Evolutionary conservation across 495 filamentous ascomycete genomes (phyloP).

Genomic region (Trichoderma virens): DNA sequence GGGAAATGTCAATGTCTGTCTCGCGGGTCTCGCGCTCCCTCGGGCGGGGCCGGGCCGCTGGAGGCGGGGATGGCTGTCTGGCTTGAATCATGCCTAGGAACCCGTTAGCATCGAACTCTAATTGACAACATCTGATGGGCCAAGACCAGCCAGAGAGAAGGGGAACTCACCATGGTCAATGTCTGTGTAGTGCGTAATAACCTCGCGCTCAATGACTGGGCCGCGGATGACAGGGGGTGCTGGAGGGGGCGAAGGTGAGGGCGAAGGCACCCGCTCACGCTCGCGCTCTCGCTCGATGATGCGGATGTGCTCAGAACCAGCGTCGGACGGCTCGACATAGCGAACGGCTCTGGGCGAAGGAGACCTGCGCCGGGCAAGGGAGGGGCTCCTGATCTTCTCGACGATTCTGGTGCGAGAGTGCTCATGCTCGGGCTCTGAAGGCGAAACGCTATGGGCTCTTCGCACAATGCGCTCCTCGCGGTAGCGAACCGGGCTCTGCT

Average conservation of each 20-base stretch:
- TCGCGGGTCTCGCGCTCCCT: conserved; percentile 25
- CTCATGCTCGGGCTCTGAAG: conserved; percentile 18
- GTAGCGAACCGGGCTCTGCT: conserved; percentile 35
- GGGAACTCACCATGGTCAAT: conserved; percentile 69
- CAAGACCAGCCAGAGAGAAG: neutral
- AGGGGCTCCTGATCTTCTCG: conserved; percentile 21
- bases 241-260: conserved; percentile 41
- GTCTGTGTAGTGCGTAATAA: conserved; percentile 78
- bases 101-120: conserved; percentile 13
- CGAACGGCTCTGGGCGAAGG: conserved; percentile 15
- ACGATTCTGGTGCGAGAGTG: conserved; percentile 23
- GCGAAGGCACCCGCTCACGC: conserved; percentile 38
- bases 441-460: conserved; percentile 29
- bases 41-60: conserved; percentile 24
- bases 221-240: conserved; percentile 53
- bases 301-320: conserved; percentile 20
- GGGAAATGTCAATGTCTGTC: conserved; percentile 49
- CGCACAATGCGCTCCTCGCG: conserved; percentile 23
- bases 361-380: conserved; percentile 12
- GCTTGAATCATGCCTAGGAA: conserved; percentile 33
- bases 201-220: conserved; percentile 68
- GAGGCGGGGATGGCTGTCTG: conserved; percentile 40
- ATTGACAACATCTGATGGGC: too few relatives aligned
- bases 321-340: conserved; percentile 6
- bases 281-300: conserved; percentile 37